Evolutionary conservation across 495 filamentous ascomycete species (phyloP).

Genomic region (Barbatosphaeria neglecta): DNA sequence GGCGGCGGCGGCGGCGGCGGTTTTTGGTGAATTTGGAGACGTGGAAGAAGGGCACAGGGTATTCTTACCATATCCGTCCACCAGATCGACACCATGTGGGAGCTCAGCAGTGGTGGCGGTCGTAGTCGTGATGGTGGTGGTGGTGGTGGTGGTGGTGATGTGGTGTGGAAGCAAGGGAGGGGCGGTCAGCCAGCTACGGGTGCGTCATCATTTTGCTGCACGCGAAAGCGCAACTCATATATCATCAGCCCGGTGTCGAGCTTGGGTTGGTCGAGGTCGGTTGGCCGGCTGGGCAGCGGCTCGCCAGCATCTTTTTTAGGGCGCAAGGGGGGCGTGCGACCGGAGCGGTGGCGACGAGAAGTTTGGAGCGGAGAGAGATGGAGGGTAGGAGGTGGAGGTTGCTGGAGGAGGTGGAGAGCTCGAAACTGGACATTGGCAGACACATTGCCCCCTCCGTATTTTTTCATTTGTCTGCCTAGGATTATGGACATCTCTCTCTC

Average conservation of each 20-base stretch:
- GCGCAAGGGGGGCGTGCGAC: background rate
- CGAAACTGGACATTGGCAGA: background rate
- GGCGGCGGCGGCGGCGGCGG: too few species aligned
- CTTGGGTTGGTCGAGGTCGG: too few species aligned
- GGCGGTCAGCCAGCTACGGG: too few species aligned
- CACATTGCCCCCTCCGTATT: background rate
- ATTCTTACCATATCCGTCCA: background rate
- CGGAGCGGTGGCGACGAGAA: too few species aligned
- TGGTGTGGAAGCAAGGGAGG: too few species aligned
- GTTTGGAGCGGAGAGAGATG: background rate
- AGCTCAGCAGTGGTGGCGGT: background rate
- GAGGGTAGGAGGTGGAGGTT: background rate
- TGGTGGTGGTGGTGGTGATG: background rate
- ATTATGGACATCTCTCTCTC: background rate
- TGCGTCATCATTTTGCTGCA: too few species aligned
- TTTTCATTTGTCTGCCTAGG: background rate
- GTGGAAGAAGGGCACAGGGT: background rate
- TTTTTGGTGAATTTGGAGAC: too few species aligned
- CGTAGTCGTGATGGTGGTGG: background rate
- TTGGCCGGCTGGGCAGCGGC: background rate
- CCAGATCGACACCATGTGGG: background rate
- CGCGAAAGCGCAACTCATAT: background rate
- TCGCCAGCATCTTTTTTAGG: background rate
- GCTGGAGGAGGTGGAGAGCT: background rate
- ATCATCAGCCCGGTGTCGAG: background rate